Conservation (phyloP, 192 early-diverging fungal genomes). For the Gigaspora rosea region DNA sequence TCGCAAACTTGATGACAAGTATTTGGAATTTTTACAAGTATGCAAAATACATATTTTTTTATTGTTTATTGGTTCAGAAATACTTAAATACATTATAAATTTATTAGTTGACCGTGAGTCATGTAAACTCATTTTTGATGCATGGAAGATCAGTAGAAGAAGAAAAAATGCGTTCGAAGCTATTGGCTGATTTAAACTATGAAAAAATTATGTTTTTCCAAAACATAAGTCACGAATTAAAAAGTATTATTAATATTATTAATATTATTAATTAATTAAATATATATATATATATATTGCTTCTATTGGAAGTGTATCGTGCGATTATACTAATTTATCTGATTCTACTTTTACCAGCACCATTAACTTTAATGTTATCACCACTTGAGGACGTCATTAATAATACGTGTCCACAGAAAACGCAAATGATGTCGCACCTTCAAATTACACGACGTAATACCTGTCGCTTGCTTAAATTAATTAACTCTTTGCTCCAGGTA, state of each 20-base stretch:
- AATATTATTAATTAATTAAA: background rate
- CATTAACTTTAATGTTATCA: conserved; percentile 59
- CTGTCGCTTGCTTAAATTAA: conserved; percentile 54
- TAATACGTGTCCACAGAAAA: conserved; percentile 27
- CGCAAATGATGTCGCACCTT: conserved; percentile 33
- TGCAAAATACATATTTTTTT: background rate
- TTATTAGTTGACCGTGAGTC: conserved; percentile 35
- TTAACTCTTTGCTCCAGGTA: conserved; percentile 56
- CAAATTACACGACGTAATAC: conserved; percentile 56
- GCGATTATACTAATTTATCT: background rate
- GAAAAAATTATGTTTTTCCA: conserved; percentile 50
- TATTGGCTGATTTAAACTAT: conserved; percentile 41
- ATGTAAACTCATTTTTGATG: conserved; percentile 38
- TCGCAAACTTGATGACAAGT: conserved; percentile 9
- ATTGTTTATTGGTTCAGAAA: background rate
- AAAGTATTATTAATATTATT: background rate
- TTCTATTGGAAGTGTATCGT: background rate
- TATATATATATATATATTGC: too few relatives aligned
- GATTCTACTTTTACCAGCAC: conserved; percentile 34
- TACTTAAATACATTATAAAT: too few relatives aligned
- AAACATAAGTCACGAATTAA: conserved; percentile 48
- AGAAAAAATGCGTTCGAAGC: conserved; percentile 39
- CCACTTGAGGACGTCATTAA: conserved; percentile 51
- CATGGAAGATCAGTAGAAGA: conserved; percentile 42
- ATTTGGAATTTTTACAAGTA: conserved; percentile 38